phyloP scores from a whole-genome alignment of 2,329 filamentous ascomycete genomes.

The Pseudohalonectria lignicola region DNA sequence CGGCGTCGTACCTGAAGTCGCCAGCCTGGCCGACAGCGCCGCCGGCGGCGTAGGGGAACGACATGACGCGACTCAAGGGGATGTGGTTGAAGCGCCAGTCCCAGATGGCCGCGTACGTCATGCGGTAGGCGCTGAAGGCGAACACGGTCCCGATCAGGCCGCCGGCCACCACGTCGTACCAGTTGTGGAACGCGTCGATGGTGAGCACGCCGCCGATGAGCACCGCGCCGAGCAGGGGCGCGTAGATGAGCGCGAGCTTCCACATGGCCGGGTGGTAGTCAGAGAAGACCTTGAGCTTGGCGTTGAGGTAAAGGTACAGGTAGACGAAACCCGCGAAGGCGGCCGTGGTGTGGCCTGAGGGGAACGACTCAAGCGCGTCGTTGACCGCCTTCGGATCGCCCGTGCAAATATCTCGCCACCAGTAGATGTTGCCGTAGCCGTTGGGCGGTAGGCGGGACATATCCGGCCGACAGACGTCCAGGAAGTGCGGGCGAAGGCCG shows the following conservation, averaged over 20 bases:
- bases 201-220: conserved; percentile 60
- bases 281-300: conserved; percentile 64
- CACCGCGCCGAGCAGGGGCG: conserved; percentile 54
- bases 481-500: conserved; percentile 61
- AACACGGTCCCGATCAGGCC: conserved; percentile 50
- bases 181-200: conserved; percentile 66
- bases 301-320: conserved; percentile 64
- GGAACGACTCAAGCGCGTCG: conserved; percentile 60
- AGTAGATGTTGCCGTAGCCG: conserved; percentile 48
- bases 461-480: conserved; percentile 56
- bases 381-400: conserved; percentile 54
- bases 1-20: too few relatives aligned
- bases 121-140: conserved; percentile 53
- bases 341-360: conserved; percentile 63
- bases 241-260: conserved; percentile 56
- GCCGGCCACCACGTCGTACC: conserved; percentile 60
- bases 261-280: conserved; percentile 66
- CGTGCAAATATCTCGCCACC: conserved; percentile 59
- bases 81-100: conserved; percentile 61
- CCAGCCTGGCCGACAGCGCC: too few relatives aligned
- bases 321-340: conserved; percentile 64
- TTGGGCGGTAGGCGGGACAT: conserved; percentile 25
- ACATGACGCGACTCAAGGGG: conserved; percentile 34
- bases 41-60: conserved; percentile 17
- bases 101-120: conserved; percentile 57